Evolutionary conservation across 2,329 filamentous ascomycete genomes (phyloP).

Genomic region (Fonsecaea monophora): DNA sequence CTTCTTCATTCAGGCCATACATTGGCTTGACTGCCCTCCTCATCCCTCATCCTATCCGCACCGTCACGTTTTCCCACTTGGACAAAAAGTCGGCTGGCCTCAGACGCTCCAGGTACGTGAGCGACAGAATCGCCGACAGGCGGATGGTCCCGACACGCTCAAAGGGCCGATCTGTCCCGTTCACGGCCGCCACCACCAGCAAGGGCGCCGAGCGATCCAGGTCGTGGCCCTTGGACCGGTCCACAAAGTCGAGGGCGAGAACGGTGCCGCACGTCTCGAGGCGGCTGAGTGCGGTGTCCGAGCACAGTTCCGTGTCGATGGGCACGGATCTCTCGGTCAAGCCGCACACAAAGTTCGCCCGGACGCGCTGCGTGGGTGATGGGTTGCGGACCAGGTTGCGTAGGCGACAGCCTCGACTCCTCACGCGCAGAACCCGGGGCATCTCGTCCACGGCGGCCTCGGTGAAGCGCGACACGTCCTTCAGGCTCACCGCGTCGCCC

Average conservation of each 20-base stretch:
- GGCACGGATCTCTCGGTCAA: slow-evolving; percentile 4
- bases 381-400: not conserved
- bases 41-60: not conserved
- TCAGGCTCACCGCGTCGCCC: not conserved
- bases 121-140: not conserved
- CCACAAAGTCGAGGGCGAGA: not conserved
- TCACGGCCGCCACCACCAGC: not conserved
- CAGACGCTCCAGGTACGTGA: slow-evolving; percentile 2
- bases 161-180: not conserved
- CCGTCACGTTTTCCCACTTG: slow-evolving; percentile 6
- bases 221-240: not conserved
- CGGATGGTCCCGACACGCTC: not conserved
- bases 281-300: not conserved
- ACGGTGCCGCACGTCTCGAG: not conserved
- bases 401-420: not conserved
- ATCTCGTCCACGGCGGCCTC: not conserved
- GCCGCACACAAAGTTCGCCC: not conserved
- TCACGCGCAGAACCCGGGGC: not conserved
- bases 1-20: no score
- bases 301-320: not conserved
- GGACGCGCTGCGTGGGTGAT: not conserved
- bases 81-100: not conserved
- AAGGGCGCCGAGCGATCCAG: not conserved
- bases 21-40: no score
- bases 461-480: not conserved